Conservation (phyloP, 805 yeast species). For the Jamesozyma jinghongensis region DNA sequence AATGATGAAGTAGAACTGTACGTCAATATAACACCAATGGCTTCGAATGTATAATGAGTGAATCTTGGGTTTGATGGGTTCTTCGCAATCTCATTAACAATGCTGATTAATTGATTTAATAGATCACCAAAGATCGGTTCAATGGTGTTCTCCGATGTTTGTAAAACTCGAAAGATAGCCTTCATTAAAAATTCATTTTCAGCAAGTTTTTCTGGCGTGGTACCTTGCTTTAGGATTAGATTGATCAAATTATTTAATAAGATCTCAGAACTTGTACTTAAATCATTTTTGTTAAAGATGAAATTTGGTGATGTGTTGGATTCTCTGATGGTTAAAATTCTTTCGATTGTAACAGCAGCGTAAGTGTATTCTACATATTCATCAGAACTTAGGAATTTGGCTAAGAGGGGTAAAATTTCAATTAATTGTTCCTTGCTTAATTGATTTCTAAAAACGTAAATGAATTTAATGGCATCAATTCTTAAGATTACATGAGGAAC, state of each 20-base stretch:
- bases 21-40: slow-evolving; percentile 68
- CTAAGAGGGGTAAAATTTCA: slow-evolving; percentile 70
- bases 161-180: slow-evolving; percentile 72
- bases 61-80: slow-evolving; percentile 96
- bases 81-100: slow-evolving; percentile 60
- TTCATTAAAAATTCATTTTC: slow-evolving; percentile 93
- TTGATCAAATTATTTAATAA: slow-evolving; percentile 58
- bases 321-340: slow-evolving; percentile 69
- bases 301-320: slow-evolving; percentile 39
- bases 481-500: slow-evolving; percentile 66
- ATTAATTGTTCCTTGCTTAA: slow-evolving; percentile 74
- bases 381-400: slow-evolving; percentile 54
- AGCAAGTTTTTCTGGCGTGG: slow-evolving; percentile 80
- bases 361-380: slow-evolving; percentile 85
- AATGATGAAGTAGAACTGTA: slow-evolving; percentile 32
- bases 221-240: slow-evolving; percentile 49
- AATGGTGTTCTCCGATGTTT: slow-evolving; percentile 63
- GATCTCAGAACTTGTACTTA: slow-evolving; percentile 52
- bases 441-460: slow-evolving; percentile 86
- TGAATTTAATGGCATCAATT: slow-evolving; percentile 88
- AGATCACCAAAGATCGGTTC: slow-evolving; percentile 36
- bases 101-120: slow-evolving; percentile 57
- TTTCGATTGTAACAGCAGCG: slow-evolving; percentile 87
- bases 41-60: slow-evolving; percentile 83
- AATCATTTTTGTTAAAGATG: slow-evolving; percentile 65